Evolutionary conservation across 2,329 filamentous ascomycete species (phyloP).

Genomic region (Ceratocystis ficicola): DNA sequence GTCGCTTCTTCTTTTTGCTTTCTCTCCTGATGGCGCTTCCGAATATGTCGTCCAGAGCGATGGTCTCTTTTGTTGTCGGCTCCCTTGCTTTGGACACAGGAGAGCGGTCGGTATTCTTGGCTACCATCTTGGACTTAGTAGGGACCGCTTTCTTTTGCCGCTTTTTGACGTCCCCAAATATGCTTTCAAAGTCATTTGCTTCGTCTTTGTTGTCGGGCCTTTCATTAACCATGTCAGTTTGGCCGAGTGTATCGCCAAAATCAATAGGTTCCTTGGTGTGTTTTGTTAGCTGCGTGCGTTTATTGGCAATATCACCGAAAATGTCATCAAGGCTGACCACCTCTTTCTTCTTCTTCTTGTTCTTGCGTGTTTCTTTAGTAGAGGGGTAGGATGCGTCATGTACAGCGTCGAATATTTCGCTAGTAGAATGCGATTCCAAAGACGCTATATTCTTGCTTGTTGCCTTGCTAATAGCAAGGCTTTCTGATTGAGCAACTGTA

Average conservation of each 20-base stretch:
- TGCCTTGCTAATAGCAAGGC: too few species aligned
- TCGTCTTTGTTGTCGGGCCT: background rate
- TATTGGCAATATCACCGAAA: conserved; percentile 2
- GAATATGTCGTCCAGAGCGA: conserved; percentile 19
- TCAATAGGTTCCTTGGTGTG: background rate
- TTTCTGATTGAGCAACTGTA: background rate
- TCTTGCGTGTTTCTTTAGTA: background rate
- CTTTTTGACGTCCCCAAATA: conserved; percentile 2
- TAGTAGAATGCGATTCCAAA: background rate
- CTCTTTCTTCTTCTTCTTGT: background rate
- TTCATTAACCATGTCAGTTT: background rate
- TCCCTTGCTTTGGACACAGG: background rate
- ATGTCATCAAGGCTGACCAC: conserved; percentile 7
- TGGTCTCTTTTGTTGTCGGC: background rate
- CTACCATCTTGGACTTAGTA: background rate
- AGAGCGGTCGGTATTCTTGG: background rate
- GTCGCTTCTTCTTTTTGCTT: conserved; percentile 30
- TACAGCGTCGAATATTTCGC: background rate
- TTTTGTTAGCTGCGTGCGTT: background rate
- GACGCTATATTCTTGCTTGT: background rate
- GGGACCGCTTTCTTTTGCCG: background rate
- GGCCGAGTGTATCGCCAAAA: conserved; percentile 10
- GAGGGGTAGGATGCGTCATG: background rate
- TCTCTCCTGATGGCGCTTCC: conserved; percentile 16
- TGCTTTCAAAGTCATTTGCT: background rate